A percentile compares a stretch with the other conserved stretches of the same genome.
phyloP scores from a whole-genome alignment of 78 protist genomes.

The Dictyostelium intermedium region DNA sequence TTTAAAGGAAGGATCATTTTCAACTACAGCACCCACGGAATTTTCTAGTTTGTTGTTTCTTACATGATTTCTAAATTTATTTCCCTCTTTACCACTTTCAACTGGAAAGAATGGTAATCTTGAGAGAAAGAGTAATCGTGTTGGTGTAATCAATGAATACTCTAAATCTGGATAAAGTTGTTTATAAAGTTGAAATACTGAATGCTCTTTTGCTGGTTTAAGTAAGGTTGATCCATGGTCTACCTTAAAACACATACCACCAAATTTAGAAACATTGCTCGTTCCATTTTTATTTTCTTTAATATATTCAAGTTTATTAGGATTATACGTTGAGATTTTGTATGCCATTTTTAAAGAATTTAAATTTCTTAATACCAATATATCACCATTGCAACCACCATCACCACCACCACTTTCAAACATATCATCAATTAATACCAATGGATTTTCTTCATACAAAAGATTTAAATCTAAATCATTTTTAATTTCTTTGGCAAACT shows the following conservation, averaged over 20 bases:
- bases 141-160: neutral
- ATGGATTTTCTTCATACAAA: neutral
- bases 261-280: neutral
- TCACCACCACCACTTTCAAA: neutral
- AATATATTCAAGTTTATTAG: neutral
- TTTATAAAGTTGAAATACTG: neutral
- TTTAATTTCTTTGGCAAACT: neutral
- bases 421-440: neutral
- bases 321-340: neutral
- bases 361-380: neutral
- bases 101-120: neutral
- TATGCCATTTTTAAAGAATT: neutral
- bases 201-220: neutral
- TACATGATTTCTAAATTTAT: neutral
- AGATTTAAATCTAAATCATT: neutral
- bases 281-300: neutral
- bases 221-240: neutral
- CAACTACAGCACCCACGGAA: neutral
- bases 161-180: neutral
- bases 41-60: neutral
- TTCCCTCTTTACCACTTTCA: neutral
- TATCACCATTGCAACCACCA: no score
- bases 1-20: neutral
- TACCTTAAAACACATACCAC: neutral
- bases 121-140: neutral